Conservation (phyloP, 805 yeast genomes). For the Candida montana region DNA sequence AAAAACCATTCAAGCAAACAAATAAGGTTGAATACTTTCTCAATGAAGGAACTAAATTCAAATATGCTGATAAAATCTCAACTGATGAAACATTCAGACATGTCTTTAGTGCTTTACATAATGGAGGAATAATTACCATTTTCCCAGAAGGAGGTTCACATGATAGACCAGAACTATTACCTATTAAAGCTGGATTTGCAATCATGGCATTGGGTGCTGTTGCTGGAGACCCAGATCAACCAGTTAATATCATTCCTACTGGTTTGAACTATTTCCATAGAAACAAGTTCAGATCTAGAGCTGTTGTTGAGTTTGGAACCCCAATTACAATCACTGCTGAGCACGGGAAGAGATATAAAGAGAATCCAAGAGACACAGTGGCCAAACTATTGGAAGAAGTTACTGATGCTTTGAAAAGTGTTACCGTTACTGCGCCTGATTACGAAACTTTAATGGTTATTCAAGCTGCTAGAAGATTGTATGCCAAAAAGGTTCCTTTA, state of each 20-base stretch:
- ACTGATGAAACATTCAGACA: slow-evolving; percentile 74
- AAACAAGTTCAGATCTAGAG: slow-evolving; percentile 88
- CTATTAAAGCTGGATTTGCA: slow-evolving; percentile 95
- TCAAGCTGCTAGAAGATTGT: slow-evolving; percentile 88
- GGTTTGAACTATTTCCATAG: slow-evolving; percentile 97
- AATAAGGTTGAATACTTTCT: slow-evolving; percentile 44
- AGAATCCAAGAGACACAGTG: slow-evolving; percentile 70
- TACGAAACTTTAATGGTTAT: slow-evolving; percentile 90
- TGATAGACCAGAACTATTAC: slow-evolving; percentile 86
- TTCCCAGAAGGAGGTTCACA: slow-evolving; percentile 99
- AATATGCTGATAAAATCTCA: slow-evolving; percentile 75
- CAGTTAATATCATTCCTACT: slow-evolving; percentile 85
- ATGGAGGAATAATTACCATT: slow-evolving; percentile 79
- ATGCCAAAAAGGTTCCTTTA: slow-evolving; percentile 64
- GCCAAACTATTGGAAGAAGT: slow-evolving; percentile 65
- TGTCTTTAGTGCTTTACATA: slow-evolving; percentile 76
- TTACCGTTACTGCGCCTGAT: slow-evolving; percentile 91
- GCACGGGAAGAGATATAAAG: slow-evolving; percentile 59
- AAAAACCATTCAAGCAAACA: slow-evolving; percentile 58
- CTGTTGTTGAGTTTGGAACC: slow-evolving; percentile 87
- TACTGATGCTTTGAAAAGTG: slow-evolving; percentile 72
- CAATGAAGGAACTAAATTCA: slow-evolving; percentile 55
- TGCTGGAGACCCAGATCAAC: slow-evolving; percentile 66
- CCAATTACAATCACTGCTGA: slow-evolving; percentile 66
- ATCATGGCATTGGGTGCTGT: slow-evolving; percentile 96